Base-by-base conservation (phyloP, 495 filamentous ascomycete genomes). In the Delitschia confertaspora region DNA sequence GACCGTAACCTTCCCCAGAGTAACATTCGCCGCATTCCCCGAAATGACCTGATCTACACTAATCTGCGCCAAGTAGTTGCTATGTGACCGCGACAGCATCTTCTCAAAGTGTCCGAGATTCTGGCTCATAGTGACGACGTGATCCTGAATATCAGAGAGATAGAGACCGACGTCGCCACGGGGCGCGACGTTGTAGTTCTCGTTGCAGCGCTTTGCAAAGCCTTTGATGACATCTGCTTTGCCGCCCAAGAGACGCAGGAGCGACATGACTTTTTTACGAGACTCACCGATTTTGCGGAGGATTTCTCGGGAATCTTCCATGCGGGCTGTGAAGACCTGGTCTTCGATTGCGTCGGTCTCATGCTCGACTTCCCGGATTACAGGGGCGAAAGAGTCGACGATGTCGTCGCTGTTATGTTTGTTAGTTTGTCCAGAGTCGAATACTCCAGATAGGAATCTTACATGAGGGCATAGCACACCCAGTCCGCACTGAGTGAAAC, bases 401-500 rank as follows among this genome's bases (percentile, higher is more conserved):
- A 98, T 98, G 61, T 98, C 84, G 63, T 98, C 91, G 59, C 81
- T 85, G 49, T 20, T 24, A 10, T 18, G 7, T 8, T 11, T 3
- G 34, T 66, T 58, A 72, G 51, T 8, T 7, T 13, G 11, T 6
- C 30, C 19, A 47, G 18, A 42, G 3, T 38, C 26, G 16, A 19
- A 1, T 7, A 16, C 18, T 31, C 3, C 17, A 10, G 2, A 8
- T 1, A 29, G 9, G 9, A 17, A 19, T 68, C 81, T 75, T 69
- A 87, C 82, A 98, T 98, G 66, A 98, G 76, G 23, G 91, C 91
- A 57, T 98, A 98, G 66, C 93, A 98, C 47, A 98, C 89, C 91
- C 91, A 98, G 62, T 98, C 91, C 50, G 85, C 86, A 45, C 84
- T 89, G 25, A 98, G 70, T 11, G 84, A 78, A 45, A 95, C 82